phyloP scores from a whole-genome alignment of 768 basidiomycete genomes.

The Exsudoporus frostii region DNA sequence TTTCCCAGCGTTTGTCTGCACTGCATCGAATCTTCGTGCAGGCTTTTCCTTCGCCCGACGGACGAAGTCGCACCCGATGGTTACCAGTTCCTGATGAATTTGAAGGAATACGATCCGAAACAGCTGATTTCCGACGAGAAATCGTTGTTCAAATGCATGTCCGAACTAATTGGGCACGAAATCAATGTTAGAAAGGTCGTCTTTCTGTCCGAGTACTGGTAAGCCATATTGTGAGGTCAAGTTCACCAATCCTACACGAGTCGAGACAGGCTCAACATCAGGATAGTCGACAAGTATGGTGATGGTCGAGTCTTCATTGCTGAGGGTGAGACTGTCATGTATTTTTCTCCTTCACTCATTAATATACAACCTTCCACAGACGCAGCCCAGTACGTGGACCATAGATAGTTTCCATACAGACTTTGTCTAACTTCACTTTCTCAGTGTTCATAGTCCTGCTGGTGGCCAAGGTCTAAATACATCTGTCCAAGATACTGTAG shows the following conservation, averaged over 20 bases:
- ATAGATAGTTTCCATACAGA: no score
- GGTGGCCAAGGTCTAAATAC: no score
- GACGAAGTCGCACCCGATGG: slow-evolving; percentile 21
- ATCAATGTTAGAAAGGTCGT: slow-evolving; percentile 30
- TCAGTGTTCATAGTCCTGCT: no score
- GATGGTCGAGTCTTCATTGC: slow-evolving; percentile 43
- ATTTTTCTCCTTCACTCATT: neutral
- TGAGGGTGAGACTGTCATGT: slow-evolving; percentile 35
- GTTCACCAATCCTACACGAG: slow-evolving; percentile 4
- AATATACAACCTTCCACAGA: slow-evolving; percentile 30
- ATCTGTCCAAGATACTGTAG: no score
- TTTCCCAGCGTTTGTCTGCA: no score
- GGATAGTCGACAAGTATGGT: slow-evolving; percentile 43
- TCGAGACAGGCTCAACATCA: slow-evolving; percentile 40
- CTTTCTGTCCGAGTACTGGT: slow-evolving; percentile 29
- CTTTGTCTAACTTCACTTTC: no score
- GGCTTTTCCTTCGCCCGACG: slow-evolving; percentile 9
- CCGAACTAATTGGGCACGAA: slow-evolving; percentile 26
- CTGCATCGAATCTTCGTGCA: neutral
- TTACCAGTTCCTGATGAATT: slow-evolving; percentile 11
- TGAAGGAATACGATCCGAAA: slow-evolving; percentile 7
- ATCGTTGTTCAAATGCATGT: slow-evolving; percentile 28
- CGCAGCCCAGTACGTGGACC: slow-evolving; percentile 33
- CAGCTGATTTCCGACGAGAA: slow-evolving; percentile 20
- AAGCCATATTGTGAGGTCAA: slow-evolving; percentile 3